Conservation (phyloP, 805 yeast species). For the Nakazawaea sp. region DNA sequence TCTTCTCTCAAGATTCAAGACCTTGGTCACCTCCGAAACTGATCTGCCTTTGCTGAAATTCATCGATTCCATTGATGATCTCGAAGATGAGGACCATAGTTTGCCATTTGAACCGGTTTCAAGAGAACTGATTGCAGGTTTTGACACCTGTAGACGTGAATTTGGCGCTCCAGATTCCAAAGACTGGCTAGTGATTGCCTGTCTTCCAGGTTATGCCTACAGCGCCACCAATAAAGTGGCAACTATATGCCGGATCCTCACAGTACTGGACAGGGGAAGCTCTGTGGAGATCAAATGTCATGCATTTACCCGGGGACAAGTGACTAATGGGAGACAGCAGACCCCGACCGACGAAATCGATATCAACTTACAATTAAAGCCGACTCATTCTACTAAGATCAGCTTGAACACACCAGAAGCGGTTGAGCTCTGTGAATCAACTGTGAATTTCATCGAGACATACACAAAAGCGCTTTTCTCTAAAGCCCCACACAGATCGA, state of each 20-base stretch:
- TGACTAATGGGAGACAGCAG: no score
- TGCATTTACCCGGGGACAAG: conserved; percentile 43
- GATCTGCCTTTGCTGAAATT: background rate
- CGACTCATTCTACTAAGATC: no score
- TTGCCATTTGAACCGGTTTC: background rate
- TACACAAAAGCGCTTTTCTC: conserved; percentile 4
- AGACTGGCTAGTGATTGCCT: conserved; percentile 16
- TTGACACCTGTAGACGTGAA: no score
- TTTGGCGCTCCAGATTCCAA: no score
- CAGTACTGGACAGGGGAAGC: conserved; percentile 36
- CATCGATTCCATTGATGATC: background rate
- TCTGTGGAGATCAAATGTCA: conserved; percentile 39
- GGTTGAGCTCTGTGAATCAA: conserved; percentile 6
- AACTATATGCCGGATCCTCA: conserved; percentile 41
- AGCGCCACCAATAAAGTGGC: conserved; percentile 17
- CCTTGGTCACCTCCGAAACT: no score
- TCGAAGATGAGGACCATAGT: no score
- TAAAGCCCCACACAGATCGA: conserved; percentile 2
- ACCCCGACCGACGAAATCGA: no score
- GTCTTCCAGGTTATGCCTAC: conserved; percentile 19
- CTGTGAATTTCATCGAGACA: conserved; percentile 1
- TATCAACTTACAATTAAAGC: no score
- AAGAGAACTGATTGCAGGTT: background rate
- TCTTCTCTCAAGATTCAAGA: conserved; percentile 8
- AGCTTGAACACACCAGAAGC: background rate